Base-by-base conservation (phyloP, 2,329 filamentous ascomycete species). In the Diplodia sapinea region DNA sequence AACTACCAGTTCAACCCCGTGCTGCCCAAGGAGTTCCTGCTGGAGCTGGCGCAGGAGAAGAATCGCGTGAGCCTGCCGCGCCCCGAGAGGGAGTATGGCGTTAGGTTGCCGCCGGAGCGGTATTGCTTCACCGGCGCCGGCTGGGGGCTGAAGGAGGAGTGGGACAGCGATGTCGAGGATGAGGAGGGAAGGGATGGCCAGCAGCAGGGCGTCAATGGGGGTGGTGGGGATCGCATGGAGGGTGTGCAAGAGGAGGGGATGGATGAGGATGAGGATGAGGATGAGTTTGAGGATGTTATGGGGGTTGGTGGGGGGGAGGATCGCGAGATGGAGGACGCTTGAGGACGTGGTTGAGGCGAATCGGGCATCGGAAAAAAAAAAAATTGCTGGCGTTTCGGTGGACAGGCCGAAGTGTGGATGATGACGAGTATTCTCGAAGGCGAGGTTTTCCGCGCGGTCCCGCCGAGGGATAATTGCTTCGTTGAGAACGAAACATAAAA, bases 21-120 rank as follows among this genome's bases (percentile, higher is more conserved):
- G 82, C 84, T 74, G 81, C 86, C 87, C 0, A 94, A 94, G 75
- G 91, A 94, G 71, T 93, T 91, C 78, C 84, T 94, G 81, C 81
- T 89, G 67, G 90, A 93, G 76, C 82, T 93, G n/a, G 91, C 91
- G 13, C 83, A 85, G 70, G 88, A 91, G 75, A 82, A 89, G 70
- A 93, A 93, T 79, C 87, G 86, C 72, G 82, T 90, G 33, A 85
- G 84, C 1, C 79, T 93, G 70, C 85, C 85, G 50, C 79, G 82
- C 71, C 83, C 87, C n/a, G 83, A 86, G 70, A 79, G 85, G 55
- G 82, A 84, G 57, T 87, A 82, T 72, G 87, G 87, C 2, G 79
- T 89, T 68, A 79, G 86, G 68, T 74, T 89, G 73, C 88, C 88
- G 69, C 85, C 85, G 15, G 88, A 89, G 81, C 79, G 86, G 75